phyloP scores from a whole-genome alignment of 805 yeast genomes.

The Ogataea dorogensis region DNA sequence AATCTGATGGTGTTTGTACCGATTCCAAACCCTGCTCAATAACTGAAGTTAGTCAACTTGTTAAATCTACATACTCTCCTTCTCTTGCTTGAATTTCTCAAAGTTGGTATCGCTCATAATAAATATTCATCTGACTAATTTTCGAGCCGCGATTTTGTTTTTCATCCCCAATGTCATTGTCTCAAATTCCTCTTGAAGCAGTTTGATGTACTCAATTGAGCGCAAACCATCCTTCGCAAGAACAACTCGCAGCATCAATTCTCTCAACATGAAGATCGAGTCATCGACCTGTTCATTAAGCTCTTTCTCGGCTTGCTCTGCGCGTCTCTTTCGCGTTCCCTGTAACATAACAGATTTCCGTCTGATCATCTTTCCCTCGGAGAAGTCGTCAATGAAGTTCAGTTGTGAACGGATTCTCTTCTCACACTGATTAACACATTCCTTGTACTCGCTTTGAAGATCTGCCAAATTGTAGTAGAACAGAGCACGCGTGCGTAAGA shows the following conservation, averaged over 20 bases:
- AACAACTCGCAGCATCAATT: conserved; percentile 19
- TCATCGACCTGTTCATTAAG: conserved; percentile 7
- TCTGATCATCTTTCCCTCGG: conserved; percentile 11
- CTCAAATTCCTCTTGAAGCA: conserved; percentile 13
- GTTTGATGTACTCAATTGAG: conserved; percentile 12
- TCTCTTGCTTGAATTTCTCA: not conserved
- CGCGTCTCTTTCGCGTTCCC: conserved; percentile 17
- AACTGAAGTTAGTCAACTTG: conserved; percentile 1
- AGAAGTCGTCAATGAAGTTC: conserved; percentile 2
- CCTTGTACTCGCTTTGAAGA: conserved; percentile 15
- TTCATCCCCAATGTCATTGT: conserved; percentile 7
- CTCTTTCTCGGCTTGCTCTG: conserved; percentile 10
- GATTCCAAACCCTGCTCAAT: conserved; percentile 5
- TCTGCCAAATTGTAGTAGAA: conserved; percentile 8
- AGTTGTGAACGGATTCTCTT: conserved; percentile 2
- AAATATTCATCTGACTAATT: conserved; percentile 2
- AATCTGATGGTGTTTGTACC: conserved; percentile 2
- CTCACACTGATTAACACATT: conserved; percentile 9
- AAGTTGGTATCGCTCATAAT: conserved; percentile 1
- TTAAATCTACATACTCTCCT: not conserved
- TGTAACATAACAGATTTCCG: conserved; percentile 18
- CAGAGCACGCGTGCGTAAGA: conserved; percentile 11
- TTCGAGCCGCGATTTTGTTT: conserved; percentile 14
- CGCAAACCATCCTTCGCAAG: conserved; percentile 17
- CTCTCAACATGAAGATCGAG: conserved; percentile 11